These are phyloP conservation scores for Phyllosticta capitalensis DNA, from an alignment of 2,329 filamentous ascomycete species.

Conservation along the genomic window DNA sequence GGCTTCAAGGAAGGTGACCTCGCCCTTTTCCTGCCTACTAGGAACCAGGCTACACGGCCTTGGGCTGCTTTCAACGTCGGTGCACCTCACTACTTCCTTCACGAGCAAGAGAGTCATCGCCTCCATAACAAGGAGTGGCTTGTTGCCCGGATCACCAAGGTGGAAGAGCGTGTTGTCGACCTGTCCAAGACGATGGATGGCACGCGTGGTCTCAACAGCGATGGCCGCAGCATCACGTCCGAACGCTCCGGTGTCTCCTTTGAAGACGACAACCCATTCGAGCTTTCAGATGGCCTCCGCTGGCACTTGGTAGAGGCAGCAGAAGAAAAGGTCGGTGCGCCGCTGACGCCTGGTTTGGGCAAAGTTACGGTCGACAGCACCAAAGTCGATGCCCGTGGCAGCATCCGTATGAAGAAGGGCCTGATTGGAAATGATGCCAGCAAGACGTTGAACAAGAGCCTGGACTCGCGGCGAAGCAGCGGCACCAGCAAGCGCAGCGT, in stretches of 20 bases:
- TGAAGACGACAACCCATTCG: slow-evolving; percentile 94
- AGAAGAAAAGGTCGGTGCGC: slow-evolving; percentile 82
- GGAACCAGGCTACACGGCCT: slow-evolving; percentile 86
- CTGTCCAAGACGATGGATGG: slow-evolving; percentile 65
- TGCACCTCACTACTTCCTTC: slow-evolving; percentile 92
- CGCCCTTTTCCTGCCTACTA: slow-evolving; percentile 84
- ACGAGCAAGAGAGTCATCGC: slow-evolving; percentile 82
- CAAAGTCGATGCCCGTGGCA: slow-evolving; percentile 77
- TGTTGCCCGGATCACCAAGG: slow-evolving; percentile 82
- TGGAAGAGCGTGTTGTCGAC: slow-evolving; percentile 90
- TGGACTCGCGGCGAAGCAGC: slow-evolving; percentile 86
- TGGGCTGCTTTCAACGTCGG: slow-evolving; percentile 99
- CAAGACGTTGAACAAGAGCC: slow-evolving; percentile 61
- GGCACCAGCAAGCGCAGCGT: slow-evolving; percentile 70
- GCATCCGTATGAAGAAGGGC: slow-evolving; percentile 36
- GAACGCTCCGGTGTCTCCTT: slow-evolving; percentile 39
- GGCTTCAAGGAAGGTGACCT: slow-evolving; percentile 96
- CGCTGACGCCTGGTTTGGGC: slow-evolving; percentile 82
- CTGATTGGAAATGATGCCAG: slow-evolving; percentile 36
- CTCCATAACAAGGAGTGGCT: slow-evolving; percentile 85
- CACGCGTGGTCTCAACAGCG: slow-evolving; percentile 31
- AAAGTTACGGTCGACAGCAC: slow-evolving; percentile 87
- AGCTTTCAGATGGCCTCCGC: slow-evolving; percentile 83
- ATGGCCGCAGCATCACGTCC: slow-evolving; percentile 40
- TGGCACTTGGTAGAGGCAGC: slow-evolving; percentile 94